These are phyloP conservation scores for Heimioporus sp. DNA, from an alignment of 768 basidiomycete genomes.

Conservation along the genomic window DNA sequence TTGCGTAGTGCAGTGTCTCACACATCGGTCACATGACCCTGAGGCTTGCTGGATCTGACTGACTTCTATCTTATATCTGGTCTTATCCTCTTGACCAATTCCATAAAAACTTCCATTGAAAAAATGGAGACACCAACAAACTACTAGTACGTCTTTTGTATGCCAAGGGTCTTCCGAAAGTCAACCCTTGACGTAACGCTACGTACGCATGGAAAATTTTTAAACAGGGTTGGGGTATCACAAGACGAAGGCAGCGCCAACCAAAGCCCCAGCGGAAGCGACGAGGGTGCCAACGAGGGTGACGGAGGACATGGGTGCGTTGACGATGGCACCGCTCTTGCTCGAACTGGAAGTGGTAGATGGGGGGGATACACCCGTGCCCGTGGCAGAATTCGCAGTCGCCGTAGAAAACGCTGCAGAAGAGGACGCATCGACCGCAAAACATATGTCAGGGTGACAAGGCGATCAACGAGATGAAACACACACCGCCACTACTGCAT, in stretches of 20 bases:
- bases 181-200: neutral
- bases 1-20: neutral
- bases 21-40: too few relatives aligned
- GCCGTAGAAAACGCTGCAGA: neutral
- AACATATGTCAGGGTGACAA: neutral
- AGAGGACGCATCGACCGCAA: neutral
- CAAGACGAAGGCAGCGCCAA: conserved; percentile 25
- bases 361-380: too few relatives aligned
- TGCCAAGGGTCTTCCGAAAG: too few relatives aligned
- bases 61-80: too few relatives aligned
- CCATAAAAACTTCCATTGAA: too few relatives aligned
- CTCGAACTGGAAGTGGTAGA: neutral
- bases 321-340: conserved; percentile 16
- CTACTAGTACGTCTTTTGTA: too few relatives aligned
- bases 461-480: neutral
- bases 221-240: neutral
- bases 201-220: neutral
- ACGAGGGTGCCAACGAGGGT: conserved; percentile 20
- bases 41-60: too few relatives aligned
- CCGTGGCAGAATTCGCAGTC: neutral
- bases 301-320: conserved; percentile 15
- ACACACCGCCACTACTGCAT: conserved; percentile 32
- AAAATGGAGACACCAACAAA: too few relatives aligned
- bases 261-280: conserved; percentile 23
- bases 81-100: neutral